Percentiles rank a stretch among this genome's conserved stretches.
Conservation (phyloP, 345 rosid species). For the Sapria himalayana region DNA sequence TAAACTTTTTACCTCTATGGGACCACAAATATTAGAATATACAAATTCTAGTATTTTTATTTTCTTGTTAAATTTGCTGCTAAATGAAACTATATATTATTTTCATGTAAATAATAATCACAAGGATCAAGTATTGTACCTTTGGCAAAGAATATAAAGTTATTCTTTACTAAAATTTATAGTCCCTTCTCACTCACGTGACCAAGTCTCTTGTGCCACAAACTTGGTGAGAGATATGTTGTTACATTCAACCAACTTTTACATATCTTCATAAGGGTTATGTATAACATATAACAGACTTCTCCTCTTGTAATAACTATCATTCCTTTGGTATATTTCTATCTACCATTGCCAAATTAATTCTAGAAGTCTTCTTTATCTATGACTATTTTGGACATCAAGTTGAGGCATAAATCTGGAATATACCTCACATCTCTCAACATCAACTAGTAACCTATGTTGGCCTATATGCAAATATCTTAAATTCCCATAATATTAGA, state of each 20-base stretch:
- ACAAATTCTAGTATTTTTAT: neutral
- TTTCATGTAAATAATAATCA: neutral
- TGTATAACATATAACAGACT: neutral
- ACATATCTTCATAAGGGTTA: neutral
- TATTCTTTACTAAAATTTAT: neutral
- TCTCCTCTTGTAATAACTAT: neutral
- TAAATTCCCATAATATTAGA: too few relatives aligned
- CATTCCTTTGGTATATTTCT: neutral
- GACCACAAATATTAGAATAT: neutral
- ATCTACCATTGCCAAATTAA: neutral
- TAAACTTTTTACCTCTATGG: neutral
- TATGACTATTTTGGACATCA: too few relatives aligned
- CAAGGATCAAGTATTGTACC: neutral
- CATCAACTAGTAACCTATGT: too few relatives aligned
- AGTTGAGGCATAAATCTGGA: too few relatives aligned
- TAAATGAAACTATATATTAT: neutral
- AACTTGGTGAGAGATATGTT: neutral
- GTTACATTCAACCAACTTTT: neutral
- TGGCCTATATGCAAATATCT: too few relatives aligned
- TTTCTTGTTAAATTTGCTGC: neutral
- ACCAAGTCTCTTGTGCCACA: neutral
- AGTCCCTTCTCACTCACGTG: neutral
- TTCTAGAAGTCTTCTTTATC: too few relatives aligned
- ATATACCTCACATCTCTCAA: too few relatives aligned
- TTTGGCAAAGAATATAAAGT: neutral